Conservation (phyloP, 2,329 filamentous ascomycete species). For the Fusarium acutatum region DNA sequence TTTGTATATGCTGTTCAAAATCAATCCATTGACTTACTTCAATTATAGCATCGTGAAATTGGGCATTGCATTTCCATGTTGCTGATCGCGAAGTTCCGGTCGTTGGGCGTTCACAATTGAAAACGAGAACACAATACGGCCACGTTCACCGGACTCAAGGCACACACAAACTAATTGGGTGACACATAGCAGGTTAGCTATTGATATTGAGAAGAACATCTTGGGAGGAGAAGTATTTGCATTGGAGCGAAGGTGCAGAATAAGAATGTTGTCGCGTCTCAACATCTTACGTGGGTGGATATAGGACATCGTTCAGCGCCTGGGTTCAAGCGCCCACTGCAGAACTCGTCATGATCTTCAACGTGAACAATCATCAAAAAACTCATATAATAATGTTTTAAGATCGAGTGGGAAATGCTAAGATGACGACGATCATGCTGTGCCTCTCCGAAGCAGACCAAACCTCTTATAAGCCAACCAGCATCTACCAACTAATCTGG, state of each 20-base stretch:
- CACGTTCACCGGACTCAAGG: no score
- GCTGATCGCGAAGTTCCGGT: background rate
- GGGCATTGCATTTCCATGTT: no score
- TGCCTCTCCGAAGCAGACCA: background rate
- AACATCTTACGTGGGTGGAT: background rate
- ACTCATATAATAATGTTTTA: rapidly evolving
- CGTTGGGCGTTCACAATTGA: background rate
- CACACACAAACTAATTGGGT: background rate
- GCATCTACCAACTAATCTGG: background rate
- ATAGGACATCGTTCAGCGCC: background rate
- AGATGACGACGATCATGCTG: background rate
- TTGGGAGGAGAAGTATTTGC: background rate
- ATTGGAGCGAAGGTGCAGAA: background rate
- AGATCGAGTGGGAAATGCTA: background rate
- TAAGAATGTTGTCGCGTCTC: background rate
- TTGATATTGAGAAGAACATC: no score
- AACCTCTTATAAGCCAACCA: background rate
- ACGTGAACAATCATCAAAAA: background rate
- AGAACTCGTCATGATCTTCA: no score
- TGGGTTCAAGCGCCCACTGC: background rate
- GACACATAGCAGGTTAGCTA: background rate
- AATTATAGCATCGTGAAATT: no score
- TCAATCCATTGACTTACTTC: no score
- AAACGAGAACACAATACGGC: background rate
- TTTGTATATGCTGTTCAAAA: background rate